phyloP scores from a whole-genome alignment of 2,329 filamentous ascomycete genomes.

The Parafenestella ontariensis region DNA sequence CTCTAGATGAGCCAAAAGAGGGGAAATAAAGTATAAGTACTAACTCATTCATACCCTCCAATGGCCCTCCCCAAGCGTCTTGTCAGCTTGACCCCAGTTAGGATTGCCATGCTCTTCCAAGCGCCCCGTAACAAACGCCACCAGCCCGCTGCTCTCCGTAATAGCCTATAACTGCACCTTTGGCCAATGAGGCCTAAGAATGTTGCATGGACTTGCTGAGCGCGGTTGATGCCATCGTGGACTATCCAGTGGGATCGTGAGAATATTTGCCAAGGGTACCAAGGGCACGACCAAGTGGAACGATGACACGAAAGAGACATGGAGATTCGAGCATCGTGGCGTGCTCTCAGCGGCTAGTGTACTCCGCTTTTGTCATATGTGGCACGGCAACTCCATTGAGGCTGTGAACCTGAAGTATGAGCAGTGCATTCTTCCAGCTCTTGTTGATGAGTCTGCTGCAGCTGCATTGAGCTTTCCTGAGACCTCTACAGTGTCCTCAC shows the following conservation, averaged over 20 bases:
- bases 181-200: constrained; percentile 21
- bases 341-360: constrained; percentile 21
- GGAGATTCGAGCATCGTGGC: constrained; percentile 20
- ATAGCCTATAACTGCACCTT: constrained; percentile 1
- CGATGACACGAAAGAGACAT: constrained; percentile 24
- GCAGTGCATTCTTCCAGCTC: constrained; percentile 1
- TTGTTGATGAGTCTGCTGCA: background rate
- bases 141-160: constrained; percentile 13
- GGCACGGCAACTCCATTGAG: constrained; percentile 20
- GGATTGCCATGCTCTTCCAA: constrained; percentile 20
- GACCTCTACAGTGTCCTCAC: background rate
- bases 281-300: constrained; percentile 18
- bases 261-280: constrained; percentile 23
- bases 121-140: constrained; percentile 9
- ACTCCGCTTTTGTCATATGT: constrained; percentile 11
- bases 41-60: background rate
- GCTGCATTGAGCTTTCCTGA: background rate
- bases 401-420: constrained; percentile 6
- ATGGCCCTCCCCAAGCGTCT: constrained; percentile 10
- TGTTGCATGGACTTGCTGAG: constrained; percentile 20
- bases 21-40: constrained; percentile 28
- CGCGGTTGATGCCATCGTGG: constrained; percentile 19
- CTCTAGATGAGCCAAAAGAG: constrained; percentile 5
- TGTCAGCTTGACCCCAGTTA: constrained; percentile 1
- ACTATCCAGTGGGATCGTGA: constrained; percentile 24